Percentiles rank a stretch among this genome's conserved stretches.
Evolutionary conservation across 495 filamentous ascomycete species (phyloP).

Genomic region (Xylaria bambusicola): DNA sequence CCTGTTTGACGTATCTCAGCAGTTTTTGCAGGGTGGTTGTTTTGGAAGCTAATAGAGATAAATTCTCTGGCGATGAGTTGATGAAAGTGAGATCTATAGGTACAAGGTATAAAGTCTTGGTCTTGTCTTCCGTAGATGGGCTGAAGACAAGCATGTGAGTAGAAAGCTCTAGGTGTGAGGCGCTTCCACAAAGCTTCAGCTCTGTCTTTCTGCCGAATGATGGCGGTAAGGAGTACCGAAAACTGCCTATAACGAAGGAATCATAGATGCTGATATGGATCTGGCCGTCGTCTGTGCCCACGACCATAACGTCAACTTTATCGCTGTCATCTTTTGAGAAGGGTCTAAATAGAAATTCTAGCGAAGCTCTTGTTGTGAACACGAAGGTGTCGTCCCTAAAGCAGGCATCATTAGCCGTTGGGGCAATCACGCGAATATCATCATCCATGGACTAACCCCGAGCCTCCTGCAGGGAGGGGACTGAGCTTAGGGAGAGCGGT

Average conservation of each 20-base stretch:
- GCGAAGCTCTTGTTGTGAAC: conserved; percentile 67
- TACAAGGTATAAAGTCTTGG: conserved; percentile 57
- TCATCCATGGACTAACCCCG: conserved; percentile 47
- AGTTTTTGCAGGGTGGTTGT: conserved; percentile 85
- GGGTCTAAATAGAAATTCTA: conserved; percentile 71
- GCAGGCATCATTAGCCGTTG: conserved; percentile 25
- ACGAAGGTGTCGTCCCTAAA: conserved; percentile 64
- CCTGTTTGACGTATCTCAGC: conserved; percentile 76
- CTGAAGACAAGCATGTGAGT: conserved; percentile 74
- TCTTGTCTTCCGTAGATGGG: conserved; percentile 28
- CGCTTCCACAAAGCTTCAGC: conserved; percentile 57
- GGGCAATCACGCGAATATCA: background rate
- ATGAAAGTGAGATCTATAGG: conserved; percentile 85
- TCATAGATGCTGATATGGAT: conserved; percentile 87
- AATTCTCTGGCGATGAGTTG: conserved; percentile 71
- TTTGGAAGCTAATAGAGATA: conserved; percentile 82
- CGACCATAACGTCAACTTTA: conserved; percentile 77
- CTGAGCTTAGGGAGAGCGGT: conserved; percentile 79
- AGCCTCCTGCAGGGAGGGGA: conserved; percentile 61
- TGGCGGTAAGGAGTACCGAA: conserved; percentile 44
- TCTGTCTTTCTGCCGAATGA: conserved; percentile 20
- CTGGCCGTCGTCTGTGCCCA: conserved; percentile 75
- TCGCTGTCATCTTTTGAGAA: conserved; percentile 63
- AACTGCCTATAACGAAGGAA: conserved; percentile 79
- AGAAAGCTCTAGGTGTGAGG: conserved; percentile 71